These are phyloP conservation scores for Exophiala mesophila DNA, from an alignment of 2,329 filamentous ascomycete species.

Conservation along the genomic window DNA sequence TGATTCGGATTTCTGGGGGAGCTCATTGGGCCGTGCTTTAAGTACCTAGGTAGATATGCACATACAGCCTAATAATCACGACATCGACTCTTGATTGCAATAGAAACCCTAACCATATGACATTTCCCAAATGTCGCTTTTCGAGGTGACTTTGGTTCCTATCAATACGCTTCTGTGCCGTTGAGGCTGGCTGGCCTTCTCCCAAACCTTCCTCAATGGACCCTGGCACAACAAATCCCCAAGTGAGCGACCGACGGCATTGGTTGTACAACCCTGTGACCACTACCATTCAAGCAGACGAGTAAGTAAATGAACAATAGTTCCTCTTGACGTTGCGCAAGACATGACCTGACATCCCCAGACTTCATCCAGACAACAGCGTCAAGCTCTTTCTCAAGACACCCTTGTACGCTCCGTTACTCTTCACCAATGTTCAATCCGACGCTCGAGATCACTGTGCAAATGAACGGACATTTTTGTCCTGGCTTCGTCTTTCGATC, in stretches of 20 bases:
- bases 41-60: too few species aligned
- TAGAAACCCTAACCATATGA: too few species aligned
- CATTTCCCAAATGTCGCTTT: too few species aligned
- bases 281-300: constrained; percentile 17
- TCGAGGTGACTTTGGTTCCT: too few species aligned
- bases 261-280: constrained; percentile 24
- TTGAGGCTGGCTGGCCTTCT: too few species aligned
- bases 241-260: constrained; percentile 18
- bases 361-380: constrained; percentile 28
- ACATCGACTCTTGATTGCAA: too few species aligned
- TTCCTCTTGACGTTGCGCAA: neutral
- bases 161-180: too few species aligned
- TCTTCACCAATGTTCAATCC: constrained; percentile 63
- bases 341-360: constrained; percentile 5
- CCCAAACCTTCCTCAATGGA: too few species aligned
- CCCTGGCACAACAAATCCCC: neutral
- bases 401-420: constrained; percentile 54
- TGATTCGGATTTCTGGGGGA: too few species aligned
- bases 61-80: too few species aligned
- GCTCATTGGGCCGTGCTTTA: too few species aligned
- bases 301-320: constrained; percentile 12
- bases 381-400: constrained; percentile 45
- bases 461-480: constrained; percentile 72
- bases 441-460: constrained; percentile 64
- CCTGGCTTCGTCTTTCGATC: constrained; percentile 80